A percentile compares a stretch with the other conserved stretches of the same genome.
phyloP scores from a whole-genome alignment of 202 grass and related monocot genomes.

The Digitaria exilis region DNA sequence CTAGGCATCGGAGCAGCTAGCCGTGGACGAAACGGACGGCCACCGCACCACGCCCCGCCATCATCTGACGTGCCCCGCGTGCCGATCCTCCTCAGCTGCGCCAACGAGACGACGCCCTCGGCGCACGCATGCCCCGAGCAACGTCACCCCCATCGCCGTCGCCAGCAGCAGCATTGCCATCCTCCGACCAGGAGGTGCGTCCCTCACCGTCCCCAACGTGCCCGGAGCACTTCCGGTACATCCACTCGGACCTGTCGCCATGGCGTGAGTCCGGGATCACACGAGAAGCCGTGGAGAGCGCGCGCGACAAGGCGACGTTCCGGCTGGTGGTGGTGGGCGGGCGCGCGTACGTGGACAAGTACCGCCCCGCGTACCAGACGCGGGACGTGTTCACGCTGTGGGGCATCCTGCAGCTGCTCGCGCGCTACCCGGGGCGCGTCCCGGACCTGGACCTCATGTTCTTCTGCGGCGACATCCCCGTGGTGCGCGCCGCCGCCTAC shows the following conservation, averaged over 20 bases:
- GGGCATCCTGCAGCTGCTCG: slow-evolving; percentile 22
- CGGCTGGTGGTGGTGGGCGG: neutral
- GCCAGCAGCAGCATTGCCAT: neutral
- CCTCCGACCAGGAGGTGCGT: neutral
- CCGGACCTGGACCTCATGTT: slow-evolving; percentile 33
- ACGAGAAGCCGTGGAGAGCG: slow-evolving; percentile 48
- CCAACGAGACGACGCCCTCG: neutral
- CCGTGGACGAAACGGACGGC: neutral
- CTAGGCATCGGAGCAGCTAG: neutral
- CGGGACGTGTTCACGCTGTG: slow-evolving; percentile 19
- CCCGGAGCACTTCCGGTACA: neutral
- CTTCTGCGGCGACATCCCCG: slow-evolving; percentile 16
- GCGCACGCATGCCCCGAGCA: neutral
- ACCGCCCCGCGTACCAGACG: neutral
- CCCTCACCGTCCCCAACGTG: neutral
- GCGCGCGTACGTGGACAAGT: neutral
- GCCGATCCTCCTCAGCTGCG: neutral
- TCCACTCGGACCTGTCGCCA: slow-evolving; percentile 4
- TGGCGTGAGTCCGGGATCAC: slow-evolving; percentile 48
- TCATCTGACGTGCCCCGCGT: neutral
- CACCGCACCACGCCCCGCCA: neutral
- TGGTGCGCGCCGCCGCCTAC: neutral
- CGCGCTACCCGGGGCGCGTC: neutral
- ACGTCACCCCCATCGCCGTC: neutral
- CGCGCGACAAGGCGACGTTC: neutral